phyloP scores from a whole-genome alignment of 805 yeast genomes.

The Saccharomyces kudriavzevii region DNA sequence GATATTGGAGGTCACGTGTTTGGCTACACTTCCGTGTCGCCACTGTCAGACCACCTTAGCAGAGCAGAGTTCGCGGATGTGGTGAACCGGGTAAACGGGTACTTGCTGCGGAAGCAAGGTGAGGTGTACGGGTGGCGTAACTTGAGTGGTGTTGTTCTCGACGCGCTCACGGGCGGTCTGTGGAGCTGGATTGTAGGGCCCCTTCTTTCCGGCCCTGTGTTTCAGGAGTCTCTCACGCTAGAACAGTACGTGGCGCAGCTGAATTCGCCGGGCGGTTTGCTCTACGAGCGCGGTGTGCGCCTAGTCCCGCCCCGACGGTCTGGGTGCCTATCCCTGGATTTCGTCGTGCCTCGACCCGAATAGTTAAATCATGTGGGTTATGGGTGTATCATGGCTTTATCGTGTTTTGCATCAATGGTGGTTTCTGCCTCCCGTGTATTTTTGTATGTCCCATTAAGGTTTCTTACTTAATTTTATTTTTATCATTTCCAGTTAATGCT shows the following conservation, averaged over 20 bases:
- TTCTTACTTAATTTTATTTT: neutral
- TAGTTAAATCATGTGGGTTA: neutral
- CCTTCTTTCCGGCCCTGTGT: slow-evolving; percentile 15
- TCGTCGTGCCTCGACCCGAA: slow-evolving; percentile 12
- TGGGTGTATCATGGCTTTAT: neutral
- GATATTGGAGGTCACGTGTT: slow-evolving; percentile 36
- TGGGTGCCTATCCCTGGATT: slow-evolving; percentile 42
- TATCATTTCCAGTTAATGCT: neutral
- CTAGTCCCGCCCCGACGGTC: slow-evolving; percentile 45
- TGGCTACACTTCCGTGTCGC: slow-evolving; percentile 49
- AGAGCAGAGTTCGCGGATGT: slow-evolving; percentile 36
- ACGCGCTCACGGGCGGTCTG: slow-evolving; percentile 36
- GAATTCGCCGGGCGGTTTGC: slow-evolving; percentile 22
- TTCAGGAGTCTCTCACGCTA: slow-evolving; percentile 28
- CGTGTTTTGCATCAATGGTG: neutral
- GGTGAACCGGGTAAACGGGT: slow-evolving; percentile 38
- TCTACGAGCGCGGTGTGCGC: slow-evolving; percentile 24
- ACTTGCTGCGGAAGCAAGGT: slow-evolving; percentile 30
- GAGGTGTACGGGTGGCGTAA: slow-evolving; percentile 34
- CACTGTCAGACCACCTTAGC: slow-evolving; percentile 34
- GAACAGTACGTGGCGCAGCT: slow-evolving; percentile 35
- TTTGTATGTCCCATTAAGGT: neutral
- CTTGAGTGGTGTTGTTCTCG: slow-evolving; percentile 32
- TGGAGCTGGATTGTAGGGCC: slow-evolving; percentile 32
- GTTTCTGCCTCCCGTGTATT: neutral